Base-by-base conservation (phyloP, 441 rosid genomes). In the Erodium trifolium region DNA sequence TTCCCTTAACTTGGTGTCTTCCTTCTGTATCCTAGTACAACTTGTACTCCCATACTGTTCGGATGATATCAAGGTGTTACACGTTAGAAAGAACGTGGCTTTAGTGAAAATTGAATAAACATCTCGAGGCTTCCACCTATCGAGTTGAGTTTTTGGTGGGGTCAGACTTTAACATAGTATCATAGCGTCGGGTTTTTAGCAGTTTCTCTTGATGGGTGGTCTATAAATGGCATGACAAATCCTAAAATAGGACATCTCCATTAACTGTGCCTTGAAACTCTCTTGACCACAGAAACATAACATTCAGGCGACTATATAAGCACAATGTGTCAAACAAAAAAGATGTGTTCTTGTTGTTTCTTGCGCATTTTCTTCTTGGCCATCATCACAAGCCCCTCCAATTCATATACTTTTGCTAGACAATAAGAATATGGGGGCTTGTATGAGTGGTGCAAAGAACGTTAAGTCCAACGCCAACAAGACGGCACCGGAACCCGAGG, bases 401-500 rank as follows among this genome's bases (percentile, higher is more conserved):
- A n/a, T 53, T 8, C 16, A 53, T 19, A 53, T 17, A 53, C 8
- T 14, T 1, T 2, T 53, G 17, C 17, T 23, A 23, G 27, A 23
- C 27, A 23, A 53, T 5, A 53, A 53, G 16, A 14, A 53, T 7
- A 53, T 53, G 60, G 60, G 60, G 60, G 60, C 60, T 53, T 53
- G 60, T 53, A 17, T 53, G 16, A 53, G 60, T 53, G 60, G n/a
- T 53, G 60, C 60, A 53, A 53, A n/a, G 60, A 53, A 53, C n/a
- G 6, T 17, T n/a, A 53, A 53, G 17, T 1, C 18, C 60, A 53
- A 53, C 19, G 60, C 60, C 60, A 53, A n/a, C 14, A 53, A 14
- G 9, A 17, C 2, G 19, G 60, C 19, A 16, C 60, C 60, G 60
- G 19, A 17, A 4, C 60, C 60, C 5, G 60, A 53, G 14, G 0